Percentiles rank a stretch among this genome's conserved stretches.
These are phyloP conservation scores for Coniferiporia weirii DNA, from an alignment of 1,284 basidiomycete genomes.

Conservation along the genomic window DNA sequence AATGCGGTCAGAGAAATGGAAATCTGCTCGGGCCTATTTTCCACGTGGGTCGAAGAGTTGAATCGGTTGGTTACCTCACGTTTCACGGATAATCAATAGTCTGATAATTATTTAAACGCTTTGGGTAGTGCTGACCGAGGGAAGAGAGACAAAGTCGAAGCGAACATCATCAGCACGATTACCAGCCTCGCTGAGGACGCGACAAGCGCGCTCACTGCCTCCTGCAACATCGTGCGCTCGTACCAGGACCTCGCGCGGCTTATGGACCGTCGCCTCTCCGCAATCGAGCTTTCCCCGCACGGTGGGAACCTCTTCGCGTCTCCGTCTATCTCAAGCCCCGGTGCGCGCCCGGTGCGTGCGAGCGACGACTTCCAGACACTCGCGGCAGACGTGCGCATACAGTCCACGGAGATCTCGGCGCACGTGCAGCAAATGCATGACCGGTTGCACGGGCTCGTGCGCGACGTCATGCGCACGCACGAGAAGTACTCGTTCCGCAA, in stretches of 20 bases:
- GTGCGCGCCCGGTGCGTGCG: not conserved
- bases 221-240: conserved; percentile 1
- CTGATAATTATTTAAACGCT: not conserved
- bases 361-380: conserved; percentile 8
- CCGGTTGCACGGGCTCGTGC: not conserved
- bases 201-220: not conserved
- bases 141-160: conserved; percentile 9
- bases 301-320: conserved; percentile 5
- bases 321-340: not conserved
- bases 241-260: conserved; percentile 8
- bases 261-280: conserved; percentile 2
- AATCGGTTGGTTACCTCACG: not conserved
- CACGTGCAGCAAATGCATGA: conserved; percentile 3
- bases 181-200: not conserved
- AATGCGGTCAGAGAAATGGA: conserved; percentile 10
- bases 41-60: conserved; percentile 9
- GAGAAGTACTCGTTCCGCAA: conserved; percentile 6
- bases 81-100: not conserved
- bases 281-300: not conserved
- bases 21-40: conserved; percentile 4
- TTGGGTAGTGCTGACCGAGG: not conserved
- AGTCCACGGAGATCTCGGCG: conserved; percentile 6
- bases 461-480: conserved; percentile 1
- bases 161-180: not conserved
- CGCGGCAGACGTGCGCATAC: conserved; percentile 1